A percentile compares a stretch with the other conserved stretches of the same genome.
Conservation (phyloP, 345 rosid genomes). For the Erodium maritimum region DNA sequence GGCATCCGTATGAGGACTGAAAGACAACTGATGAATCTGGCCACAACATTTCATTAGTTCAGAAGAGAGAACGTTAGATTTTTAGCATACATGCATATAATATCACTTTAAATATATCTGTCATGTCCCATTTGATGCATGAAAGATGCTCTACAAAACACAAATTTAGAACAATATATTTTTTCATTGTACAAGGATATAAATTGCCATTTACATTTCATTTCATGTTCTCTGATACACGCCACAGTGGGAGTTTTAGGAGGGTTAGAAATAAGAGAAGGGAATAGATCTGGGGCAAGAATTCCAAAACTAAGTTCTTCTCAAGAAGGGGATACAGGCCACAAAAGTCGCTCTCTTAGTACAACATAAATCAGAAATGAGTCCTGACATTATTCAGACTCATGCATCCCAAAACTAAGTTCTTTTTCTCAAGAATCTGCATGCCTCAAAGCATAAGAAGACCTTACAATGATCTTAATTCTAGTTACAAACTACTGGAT, state of each 20-base stretch:
- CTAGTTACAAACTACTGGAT: not conserved
- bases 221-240: not conserved
- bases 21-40: slow-evolving; percentile 89
- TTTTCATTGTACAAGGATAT: not conserved
- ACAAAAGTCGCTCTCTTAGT: not conserved
- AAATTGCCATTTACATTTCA: not conserved
- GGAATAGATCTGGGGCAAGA: not conserved
- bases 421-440: not conserved
- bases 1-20: slow-evolving; percentile 90
- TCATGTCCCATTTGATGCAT: not conserved
- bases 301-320: not conserved
- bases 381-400: not conserved
- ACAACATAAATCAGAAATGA: not conserved
- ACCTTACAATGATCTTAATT: not conserved
- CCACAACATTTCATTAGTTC: no score
- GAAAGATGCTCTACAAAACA: not conserved
- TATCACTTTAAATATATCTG: not conserved
- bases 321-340: no score
- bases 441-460: not conserved
- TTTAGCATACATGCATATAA: no score
- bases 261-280: not conserved
- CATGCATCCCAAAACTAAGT: not conserved
- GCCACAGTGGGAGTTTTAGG: not conserved
- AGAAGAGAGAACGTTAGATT: no score
- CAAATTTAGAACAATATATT: not conserved